A percentile compares a stretch with the other conserved stretches of the same genome.
These are phyloP conservation scores for Fusarium fujikuroi DNA, from an alignment of 2,329 filamentous ascomycete genomes.

Conservation along the genomic window DNA sequence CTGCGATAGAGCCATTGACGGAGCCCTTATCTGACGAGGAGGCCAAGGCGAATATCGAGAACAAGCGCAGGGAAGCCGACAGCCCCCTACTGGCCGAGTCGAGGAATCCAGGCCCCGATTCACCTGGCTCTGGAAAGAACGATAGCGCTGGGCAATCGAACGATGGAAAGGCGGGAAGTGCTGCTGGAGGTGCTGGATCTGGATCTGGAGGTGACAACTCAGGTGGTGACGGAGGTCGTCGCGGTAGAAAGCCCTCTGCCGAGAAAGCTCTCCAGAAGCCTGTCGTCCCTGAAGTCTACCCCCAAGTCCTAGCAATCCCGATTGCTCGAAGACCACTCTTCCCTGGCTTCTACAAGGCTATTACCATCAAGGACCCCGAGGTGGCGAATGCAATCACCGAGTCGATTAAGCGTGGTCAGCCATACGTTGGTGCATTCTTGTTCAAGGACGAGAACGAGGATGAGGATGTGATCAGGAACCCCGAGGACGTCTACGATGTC, in stretches of 20 bases:
- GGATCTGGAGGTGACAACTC: constrained; percentile 66
- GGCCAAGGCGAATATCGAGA: constrained; percentile 61
- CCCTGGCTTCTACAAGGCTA: constrained; percentile 98
- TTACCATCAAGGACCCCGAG: constrained; percentile 93
- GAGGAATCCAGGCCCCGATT: constrained; percentile 55
- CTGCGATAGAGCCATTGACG: constrained; percentile 52
- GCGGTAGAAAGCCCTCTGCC: constrained; percentile 74
- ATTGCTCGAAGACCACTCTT: constrained; percentile 94
- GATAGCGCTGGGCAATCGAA: constrained; percentile 50
- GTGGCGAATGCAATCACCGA: constrained; percentile 94
- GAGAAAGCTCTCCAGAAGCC: constrained; percentile 87
- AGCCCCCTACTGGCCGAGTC: constrained; percentile 61
- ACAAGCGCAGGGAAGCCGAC: constrained; percentile 55
- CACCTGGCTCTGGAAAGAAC: constrained; percentile 58
- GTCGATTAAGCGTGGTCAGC: constrained; percentile 96
- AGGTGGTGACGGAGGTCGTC: constrained; percentile 72
- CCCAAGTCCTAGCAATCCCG: constrained; percentile 96
- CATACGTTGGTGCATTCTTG: constrained; percentile 95
- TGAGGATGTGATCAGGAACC: constrained; percentile 89
- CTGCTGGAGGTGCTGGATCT: constrained; percentile 64
- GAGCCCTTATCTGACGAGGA: constrained; percentile 65
- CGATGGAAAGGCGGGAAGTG: constrained; percentile 67
- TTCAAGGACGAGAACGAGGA: constrained; percentile 97
- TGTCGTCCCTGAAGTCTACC: constrained; percentile 92
- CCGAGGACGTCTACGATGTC: constrained; percentile 92